Percentiles rank a stretch among this genome's conserved stretches.
Conservation (phyloP, 768 basidiomycete genomes). For the Chalciporus chontae region DNA sequence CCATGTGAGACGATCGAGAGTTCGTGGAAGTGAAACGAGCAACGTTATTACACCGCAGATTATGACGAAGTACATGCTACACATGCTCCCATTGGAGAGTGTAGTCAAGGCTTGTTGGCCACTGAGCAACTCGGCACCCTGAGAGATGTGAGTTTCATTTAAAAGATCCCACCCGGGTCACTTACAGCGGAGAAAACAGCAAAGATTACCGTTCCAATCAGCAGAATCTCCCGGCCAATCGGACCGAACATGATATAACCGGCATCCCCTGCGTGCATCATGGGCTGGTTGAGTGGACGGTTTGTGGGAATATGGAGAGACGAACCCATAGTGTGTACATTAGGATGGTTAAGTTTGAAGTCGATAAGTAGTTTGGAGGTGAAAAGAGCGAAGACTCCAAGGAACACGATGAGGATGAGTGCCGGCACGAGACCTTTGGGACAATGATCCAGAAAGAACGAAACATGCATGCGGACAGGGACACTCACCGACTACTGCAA, state of each 20-base stretch:
- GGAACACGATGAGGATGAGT: conserved; percentile 49
- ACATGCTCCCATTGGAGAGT: conserved; percentile 47
- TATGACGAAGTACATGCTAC: conserved; percentile 41
- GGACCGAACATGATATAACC: conserved; percentile 48
- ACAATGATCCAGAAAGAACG: not conserved
- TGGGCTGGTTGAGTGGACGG: not conserved
- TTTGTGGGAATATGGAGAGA: not conserved
- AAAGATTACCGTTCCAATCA: conserved; percentile 46
- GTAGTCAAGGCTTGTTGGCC: conserved; percentile 50
- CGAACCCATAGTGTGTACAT: conserved; percentile 51
- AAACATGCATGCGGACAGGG: not conserved
- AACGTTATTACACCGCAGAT: conserved; percentile 46
- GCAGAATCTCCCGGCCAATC: conserved; percentile 43
- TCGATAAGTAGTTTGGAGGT: conserved; percentile 53
- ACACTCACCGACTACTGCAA: conserved; percentile 47
- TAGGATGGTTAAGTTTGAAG: conserved; percentile 54
- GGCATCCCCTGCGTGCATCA: conserved; percentile 41
- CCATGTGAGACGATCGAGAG: conserved; percentile 44
- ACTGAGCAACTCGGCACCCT: conserved; percentile 48
- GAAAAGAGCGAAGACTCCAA: conserved; percentile 48
- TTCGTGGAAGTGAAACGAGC: conserved; percentile 44
- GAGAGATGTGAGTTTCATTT: not conserved
- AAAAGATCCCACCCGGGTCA: not conserved
- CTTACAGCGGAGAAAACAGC: conserved; percentile 42
- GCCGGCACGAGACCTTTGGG: conserved; percentile 47